Evolutionary conservation across 305 asterid species (phyloP).

Genomic region (Vinca major): DNA sequence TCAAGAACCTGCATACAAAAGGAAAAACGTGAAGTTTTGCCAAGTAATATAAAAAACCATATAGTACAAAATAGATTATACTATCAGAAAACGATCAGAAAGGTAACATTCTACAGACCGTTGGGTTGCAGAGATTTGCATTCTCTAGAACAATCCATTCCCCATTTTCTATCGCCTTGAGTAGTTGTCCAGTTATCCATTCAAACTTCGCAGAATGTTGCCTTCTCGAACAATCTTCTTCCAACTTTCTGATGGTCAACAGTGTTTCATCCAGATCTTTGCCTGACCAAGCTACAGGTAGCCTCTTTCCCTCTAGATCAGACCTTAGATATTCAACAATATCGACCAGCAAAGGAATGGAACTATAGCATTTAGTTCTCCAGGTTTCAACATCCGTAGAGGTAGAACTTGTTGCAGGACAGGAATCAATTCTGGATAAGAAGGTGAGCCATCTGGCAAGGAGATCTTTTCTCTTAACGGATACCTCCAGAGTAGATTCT

Average conservation of each 20-base stretch:
- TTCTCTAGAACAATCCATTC: constrained; percentile 96
- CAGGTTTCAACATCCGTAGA: constrained; percentile 33
- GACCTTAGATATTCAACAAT: constrained; percentile 58
- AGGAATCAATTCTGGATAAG: constrained; percentile 34
- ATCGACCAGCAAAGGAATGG: constrained; percentile 40
- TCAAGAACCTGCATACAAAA: constrained; percentile 75
- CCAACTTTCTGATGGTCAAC: constrained; percentile 41
- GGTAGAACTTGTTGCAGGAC: constrained; percentile 26
- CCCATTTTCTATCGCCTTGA: constrained; percentile 94
- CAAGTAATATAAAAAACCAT: neutral
- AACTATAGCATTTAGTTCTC: constrained; percentile 36
- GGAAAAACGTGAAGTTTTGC: constrained; percentile 16
- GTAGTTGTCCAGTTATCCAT: constrained; percentile 86
- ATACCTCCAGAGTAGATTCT: constrained; percentile 42
- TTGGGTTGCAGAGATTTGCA: constrained; percentile 98
- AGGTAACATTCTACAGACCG: constrained; percentile 46
- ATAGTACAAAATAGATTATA: neutral
- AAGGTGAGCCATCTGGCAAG: constrained; percentile 61
- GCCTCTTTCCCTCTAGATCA: constrained; percentile 23
- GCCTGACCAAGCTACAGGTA: constrained; percentile 58
- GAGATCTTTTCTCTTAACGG: constrained; percentile 39
- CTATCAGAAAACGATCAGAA: constrained; percentile 7
- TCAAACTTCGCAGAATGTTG: constrained; percentile 65
- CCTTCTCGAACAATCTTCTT: constrained; percentile 31
- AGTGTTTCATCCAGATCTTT: constrained; percentile 55